Evolutionary conservation across 2,329 filamentous ascomycete species (phyloP).

Genomic region (Venturia nashicola): DNA sequence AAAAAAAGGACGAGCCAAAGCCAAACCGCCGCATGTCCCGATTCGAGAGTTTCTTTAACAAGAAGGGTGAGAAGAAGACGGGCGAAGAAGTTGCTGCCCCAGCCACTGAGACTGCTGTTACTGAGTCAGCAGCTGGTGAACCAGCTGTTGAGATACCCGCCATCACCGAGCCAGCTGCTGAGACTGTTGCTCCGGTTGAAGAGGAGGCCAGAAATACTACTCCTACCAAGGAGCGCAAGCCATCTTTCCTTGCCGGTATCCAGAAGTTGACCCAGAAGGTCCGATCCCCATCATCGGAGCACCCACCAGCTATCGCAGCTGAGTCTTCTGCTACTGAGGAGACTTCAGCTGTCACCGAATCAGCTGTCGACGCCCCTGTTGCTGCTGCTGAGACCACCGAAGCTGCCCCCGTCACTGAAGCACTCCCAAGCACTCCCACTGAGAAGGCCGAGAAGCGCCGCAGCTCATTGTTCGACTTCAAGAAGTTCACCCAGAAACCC

Average conservation of each 20-base stretch:
- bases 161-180: slow-evolving; percentile 6
- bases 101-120: slow-evolving; percentile 13
- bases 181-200: slow-evolving; percentile 3
- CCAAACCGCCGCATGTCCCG: slow-evolving; percentile 38
- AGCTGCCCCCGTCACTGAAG: neutral
- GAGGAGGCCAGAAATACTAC: neutral
- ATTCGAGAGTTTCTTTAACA: slow-evolving; percentile 37
- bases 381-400: neutral
- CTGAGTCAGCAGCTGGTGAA: slow-evolving; percentile 6
- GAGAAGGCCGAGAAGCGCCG: slow-evolving; percentile 11
- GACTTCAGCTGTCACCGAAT: slow-evolving; percentile 27
- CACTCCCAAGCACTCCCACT: neutral
- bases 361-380: slow-evolving; percentile 13
- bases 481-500: slow-evolving; percentile 7
- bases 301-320: slow-evolving; percentile 20
- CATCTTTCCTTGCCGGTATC: slow-evolving; percentile 1
- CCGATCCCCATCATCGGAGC: slow-evolving; percentile 10
- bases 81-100: slow-evolving; percentile 24
- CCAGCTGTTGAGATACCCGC: slow-evolving; percentile 4
- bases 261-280: slow-evolving; percentile 8
- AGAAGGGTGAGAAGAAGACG: slow-evolving; percentile 28
- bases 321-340: slow-evolving; percentile 25
- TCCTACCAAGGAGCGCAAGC: slow-evolving; percentile 10
- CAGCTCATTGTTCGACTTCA: slow-evolving; percentile 11
- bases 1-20: slow-evolving; percentile 20